Base-by-base conservation (phyloP, 2,329 filamentous ascomycete genomes). In the Rutstroemia sp. region DNA sequence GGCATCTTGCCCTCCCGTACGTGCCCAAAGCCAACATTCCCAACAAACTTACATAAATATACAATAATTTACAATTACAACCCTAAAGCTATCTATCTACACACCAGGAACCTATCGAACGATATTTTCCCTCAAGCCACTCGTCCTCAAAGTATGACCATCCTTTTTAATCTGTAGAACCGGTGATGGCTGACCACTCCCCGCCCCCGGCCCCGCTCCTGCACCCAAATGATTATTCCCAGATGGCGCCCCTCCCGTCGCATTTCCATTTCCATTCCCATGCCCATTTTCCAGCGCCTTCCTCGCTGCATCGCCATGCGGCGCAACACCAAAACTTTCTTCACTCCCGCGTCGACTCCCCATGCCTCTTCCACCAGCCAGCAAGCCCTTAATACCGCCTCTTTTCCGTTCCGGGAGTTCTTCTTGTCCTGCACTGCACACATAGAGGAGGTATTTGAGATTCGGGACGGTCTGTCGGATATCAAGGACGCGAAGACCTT, bases 401-500 rank as follows among this genome's bases (percentile, higher is more conserved):
- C 75, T 75, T 61, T 83, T 86, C 41, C 83, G 74, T 65, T 80
- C 79, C 0, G 83, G 83, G 2, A 86, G 70, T 56, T 86, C 79
- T 27, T 81, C 79, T 1, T 70, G 86, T 0, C 91, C 91, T 0
- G 91, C 90, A 34, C 89, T 94, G 63, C 91, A 87, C 2, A 97
- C 86, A 65, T 95, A 96, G 2, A 97, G 75, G 16, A 97, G 75
- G 65, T 96, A 96, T 70, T 96, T 95, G 9, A 99, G 76, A 67
- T 99, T 99, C 1, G 92, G 91, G 6, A 97, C 74, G 0, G 92
- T 95, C 64, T 97, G 90, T 4, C 94, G 82, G 18, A 96, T 90
- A 67, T 99, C 94, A 61, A 96, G 80, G 1, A 95, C 85, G 48
- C 86, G 85, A 12, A 96, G 75, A 0, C 87, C 87, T 62, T 91